Percentiles rank a stretch among this genome's conserved stretches.
Evolutionary conservation across 805 yeast genomes (phyloP).

Genomic region (Metschnikowia shivogae): DNA sequence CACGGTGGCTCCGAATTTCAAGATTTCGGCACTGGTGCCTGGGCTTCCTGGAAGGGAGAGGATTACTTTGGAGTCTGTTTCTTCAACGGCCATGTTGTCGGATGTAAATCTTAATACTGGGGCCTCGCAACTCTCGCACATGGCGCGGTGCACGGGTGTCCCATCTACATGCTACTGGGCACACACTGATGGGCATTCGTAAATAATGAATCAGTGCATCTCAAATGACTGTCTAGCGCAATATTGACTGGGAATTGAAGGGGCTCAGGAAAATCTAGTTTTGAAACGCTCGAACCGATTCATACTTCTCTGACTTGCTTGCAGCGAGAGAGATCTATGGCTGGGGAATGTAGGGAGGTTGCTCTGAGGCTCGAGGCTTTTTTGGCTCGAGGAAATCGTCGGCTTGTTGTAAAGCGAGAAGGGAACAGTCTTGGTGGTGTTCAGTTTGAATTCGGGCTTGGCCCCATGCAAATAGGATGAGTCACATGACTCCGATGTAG

Average conservation of each 20-base stretch:
- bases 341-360: conserved; percentile 12
- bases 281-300: conserved; percentile 34
- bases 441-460: conserved; percentile 3
- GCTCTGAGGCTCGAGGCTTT: conserved; percentile 15
- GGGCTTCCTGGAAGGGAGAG: conserved; percentile 52
- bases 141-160: conserved; percentile 1
- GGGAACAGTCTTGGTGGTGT: conserved; percentile 27
- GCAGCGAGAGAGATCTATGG: conserved; percentile 13
- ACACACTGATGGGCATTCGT: neutral
- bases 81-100: conserved; percentile 59
- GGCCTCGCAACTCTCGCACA: neutral
- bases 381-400: conserved; percentile 39
- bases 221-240: neutral
- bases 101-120: neutral
- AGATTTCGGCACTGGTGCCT: conserved; percentile 57
- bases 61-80: conserved; percentile 57
- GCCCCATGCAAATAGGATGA: neutral
- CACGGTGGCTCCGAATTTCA: conserved; percentile 87
- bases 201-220: neutral
- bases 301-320: conserved; percentile 20
- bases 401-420: conserved; percentile 31
- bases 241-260: neutral
- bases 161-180: too few species aligned
- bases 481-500: conserved; percentile 1
- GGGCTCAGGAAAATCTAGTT: conserved; percentile 21